Evolutionary conservation across 1,284 basidiomycete species (phyloP).

Genomic region (Amylostereum chailletii): DNA sequence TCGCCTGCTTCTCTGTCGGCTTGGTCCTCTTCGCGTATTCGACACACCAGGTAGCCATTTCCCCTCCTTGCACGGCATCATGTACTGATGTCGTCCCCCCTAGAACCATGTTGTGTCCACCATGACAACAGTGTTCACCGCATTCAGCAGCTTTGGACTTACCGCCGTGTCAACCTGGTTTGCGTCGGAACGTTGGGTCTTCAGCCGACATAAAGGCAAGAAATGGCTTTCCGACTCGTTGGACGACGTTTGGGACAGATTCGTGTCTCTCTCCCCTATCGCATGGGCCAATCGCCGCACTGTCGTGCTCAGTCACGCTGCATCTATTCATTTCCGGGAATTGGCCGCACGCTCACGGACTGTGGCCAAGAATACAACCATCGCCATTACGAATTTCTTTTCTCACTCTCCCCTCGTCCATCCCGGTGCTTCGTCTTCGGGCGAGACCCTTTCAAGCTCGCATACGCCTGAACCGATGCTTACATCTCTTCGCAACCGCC

Average conservation of each 20-base stretch:
- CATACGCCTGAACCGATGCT: background rate
- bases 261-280: conserved; percentile 32
- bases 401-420: background rate
- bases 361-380: too few relatives aligned
- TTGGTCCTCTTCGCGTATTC: conserved; percentile 61
- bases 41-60: conserved; percentile 40
- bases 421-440: background rate
- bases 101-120: conserved; percentile 55
- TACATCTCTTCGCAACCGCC: background rate
- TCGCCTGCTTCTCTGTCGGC: conserved; percentile 64
- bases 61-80: background rate
- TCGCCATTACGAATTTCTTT: too few relatives aligned
- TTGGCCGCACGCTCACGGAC: background rate
- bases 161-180: conserved; percentile 73
- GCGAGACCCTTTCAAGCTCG: background rate
- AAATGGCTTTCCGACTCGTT: conserved; percentile 72
- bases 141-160: conserved; percentile 67
- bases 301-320: background rate
- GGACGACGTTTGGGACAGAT: conserved; percentile 33
- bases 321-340: too few relatives aligned
- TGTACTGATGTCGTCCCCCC: conserved; percentile 5
- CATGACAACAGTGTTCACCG: conserved; percentile 66
- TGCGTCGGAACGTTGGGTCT: conserved; percentile 66
- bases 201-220: conserved; percentile 55
- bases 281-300: conserved; percentile 17